Percentiles rank a stretch among this genome's conserved stretches.
These are phyloP conservation scores for Ramichloridium luteum DNA, from an alignment of 2,329 filamentous ascomycete species.

Conservation along the genomic window DNA sequence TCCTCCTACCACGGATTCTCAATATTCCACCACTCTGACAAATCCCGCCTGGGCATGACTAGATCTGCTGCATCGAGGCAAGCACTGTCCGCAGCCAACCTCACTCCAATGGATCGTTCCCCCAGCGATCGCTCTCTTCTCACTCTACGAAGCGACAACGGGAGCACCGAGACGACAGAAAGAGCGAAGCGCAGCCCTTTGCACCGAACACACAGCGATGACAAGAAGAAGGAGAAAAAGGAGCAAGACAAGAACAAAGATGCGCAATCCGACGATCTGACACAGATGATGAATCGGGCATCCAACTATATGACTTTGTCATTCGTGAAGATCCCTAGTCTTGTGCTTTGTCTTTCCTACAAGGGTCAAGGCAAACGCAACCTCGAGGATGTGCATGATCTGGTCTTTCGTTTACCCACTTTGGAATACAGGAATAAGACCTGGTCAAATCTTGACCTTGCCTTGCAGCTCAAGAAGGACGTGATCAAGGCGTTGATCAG, in stretches of 20 bases:
- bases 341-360: constrained; percentile 90
- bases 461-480: constrained; percentile 83
- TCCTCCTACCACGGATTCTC: constrained; percentile 28
- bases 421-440: constrained; percentile 98
- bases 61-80: constrained; percentile 14
- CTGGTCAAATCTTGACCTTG: constrained; percentile 94
- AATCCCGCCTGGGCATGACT: constrained; percentile 15
- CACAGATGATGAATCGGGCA: constrained; percentile 89
- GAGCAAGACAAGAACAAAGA: constrained; percentile 44
- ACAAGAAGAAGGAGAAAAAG: constrained; percentile 29
- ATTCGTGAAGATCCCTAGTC: constrained; percentile 87
- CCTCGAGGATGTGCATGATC: constrained; percentile 90
- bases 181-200: constrained; percentile 22
- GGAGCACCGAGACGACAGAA: constrained; percentile 11
- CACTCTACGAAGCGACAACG: constrained; percentile 16
- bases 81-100: constrained; percentile 16
- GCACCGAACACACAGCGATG: constrained; percentile 11
- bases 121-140: constrained; percentile 22
- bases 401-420: constrained; percentile 88
- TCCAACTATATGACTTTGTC: constrained; percentile 97
- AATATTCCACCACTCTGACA: constrained; percentile 31
- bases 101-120: constrained; percentile 18
- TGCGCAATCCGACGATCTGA: constrained; percentile 71
- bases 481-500: constrained; percentile 89
- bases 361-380: constrained; percentile 94